Base-by-base conservation (phyloP, 139 green algal species). In the Auxenochlorella pyrenoidosa region DNA sequence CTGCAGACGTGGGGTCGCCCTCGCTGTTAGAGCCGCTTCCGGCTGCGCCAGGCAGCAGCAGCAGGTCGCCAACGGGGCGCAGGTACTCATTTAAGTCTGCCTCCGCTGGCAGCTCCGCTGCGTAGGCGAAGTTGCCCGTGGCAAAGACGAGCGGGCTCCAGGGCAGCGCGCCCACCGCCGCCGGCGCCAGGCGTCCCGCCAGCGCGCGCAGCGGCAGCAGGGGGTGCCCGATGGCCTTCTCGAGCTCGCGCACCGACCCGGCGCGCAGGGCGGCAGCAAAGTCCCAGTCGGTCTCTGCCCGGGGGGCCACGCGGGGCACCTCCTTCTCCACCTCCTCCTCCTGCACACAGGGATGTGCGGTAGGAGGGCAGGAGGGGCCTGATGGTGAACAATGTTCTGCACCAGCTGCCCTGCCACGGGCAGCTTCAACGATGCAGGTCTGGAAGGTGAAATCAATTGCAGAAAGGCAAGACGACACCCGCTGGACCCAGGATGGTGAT, bases 91-190 rank as follows among this genome's bases (percentile, higher is more conserved):
- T 82, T 5, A 87, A 43, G 0, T 10, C 34, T 1, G 40, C 12
- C 30, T 21, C 26, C 2, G n/a, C 24, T 13, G 40, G 30, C 79
- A 34, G 77, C 22, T 47, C 5, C 30, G 76, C 51, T 19, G 86
- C 22, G 3, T 60, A 2, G 34, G 88, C 5, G 70, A 93, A 94
- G 90, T 93, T 93, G 22, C 28, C 18, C 18, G 90, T 93, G 85
- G 63, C 84, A 30, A 76, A 86, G 32, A 90, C 82, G n/a, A 26
- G 68, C 12, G 79, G 22, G 60, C 79, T 83, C 78, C 73, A 78
- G 26, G 59, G 6, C 73, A 91, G 71, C 77, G 71, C 79, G 3
- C 30, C 71, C 21, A 89, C 24, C 5, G 36, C 40, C 21, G 2
- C 19, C 63, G 86, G 65, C 16, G 54, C 30, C 65, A 76, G 41